A percentile compares a stretch with the other conserved stretches of the same genome.
phyloP scores from a whole-genome alignment of 257 asterid species.

The Perilla frutescens region DNA sequence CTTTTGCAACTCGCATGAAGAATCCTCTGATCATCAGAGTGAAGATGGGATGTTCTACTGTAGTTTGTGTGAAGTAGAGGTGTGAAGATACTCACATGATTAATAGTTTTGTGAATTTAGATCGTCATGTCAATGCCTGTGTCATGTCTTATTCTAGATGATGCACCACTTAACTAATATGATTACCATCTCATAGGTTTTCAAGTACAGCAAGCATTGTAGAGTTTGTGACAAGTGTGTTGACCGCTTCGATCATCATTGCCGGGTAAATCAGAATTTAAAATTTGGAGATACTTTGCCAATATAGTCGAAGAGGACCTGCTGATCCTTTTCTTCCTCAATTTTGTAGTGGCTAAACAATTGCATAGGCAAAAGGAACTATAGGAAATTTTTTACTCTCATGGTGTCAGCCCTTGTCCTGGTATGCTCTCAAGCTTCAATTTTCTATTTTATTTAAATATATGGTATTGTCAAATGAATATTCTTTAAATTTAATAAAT shows the following conservation, averaged over 20 bases:
- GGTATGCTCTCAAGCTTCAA: constrained; percentile 61
- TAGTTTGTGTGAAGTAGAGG: constrained; percentile 99
- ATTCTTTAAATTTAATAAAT: neutral
- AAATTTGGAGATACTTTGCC: constrained; percentile 22
- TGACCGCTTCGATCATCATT: constrained; percentile 93
- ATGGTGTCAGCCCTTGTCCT: constrained; percentile 95
- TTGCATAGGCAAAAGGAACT: constrained; percentile 95
- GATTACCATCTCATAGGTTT: constrained; percentile 64
- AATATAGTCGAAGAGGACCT: neutral
- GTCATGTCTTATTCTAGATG: neutral
- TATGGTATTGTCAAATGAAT: neutral
- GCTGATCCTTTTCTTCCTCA: constrained; percentile 32
- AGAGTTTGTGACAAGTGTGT: constrained; percentile 98
- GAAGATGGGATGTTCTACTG: constrained; percentile 99
- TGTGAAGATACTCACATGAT: constrained; percentile 34
- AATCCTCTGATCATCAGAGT: constrained; percentile 75
- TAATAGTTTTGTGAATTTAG: neutral
- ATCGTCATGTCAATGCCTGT: neutral
- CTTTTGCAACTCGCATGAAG: constrained; percentile 56
- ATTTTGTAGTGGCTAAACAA: constrained; percentile 94
- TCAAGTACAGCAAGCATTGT: constrained; percentile 97
- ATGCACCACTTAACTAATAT: neutral
- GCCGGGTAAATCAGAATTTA: constrained; percentile 69
- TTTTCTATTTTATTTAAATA: constrained; percentile 3
- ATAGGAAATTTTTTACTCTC: constrained; percentile 83